Base-by-base conservation (phyloP, 306 rosid genomes). In the Rosa lucieae region DNA sequence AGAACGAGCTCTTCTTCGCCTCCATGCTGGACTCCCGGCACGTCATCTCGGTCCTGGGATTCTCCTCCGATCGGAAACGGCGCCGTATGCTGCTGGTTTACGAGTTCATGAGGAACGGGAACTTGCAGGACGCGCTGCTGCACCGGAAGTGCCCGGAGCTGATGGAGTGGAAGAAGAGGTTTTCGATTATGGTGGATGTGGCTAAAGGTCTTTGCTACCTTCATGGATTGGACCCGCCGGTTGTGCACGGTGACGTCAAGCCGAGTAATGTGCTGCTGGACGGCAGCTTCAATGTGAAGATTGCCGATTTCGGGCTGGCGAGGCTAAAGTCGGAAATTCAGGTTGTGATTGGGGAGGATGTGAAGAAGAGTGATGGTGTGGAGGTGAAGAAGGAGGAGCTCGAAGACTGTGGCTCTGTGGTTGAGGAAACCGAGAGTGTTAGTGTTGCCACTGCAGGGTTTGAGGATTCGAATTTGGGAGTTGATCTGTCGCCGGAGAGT, bases 241-340 rank as follows among this genome's bases (percentile, higher is more conserved):
- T 96, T 10, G 88, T 96, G 13, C 99, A 96, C 12, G 96, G 99
- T 0, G 99, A 96, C 72, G 86, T 96, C 13, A 96, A 96, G 78
- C 99, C 99, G 0, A 96, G 99, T 80, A 96, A 96, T 75, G 80
- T 96, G 49, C 73, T 96, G 12, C 78, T 96, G 51, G 94, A 96
- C 49, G 40, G 67, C 3, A 29, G 49, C 47, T 92, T 96, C 70
- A 55, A 78, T 0, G 97, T 94, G 0, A 93, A 84, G 72, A 85
- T 96, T 10, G 93, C 91, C 3, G 99, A 96, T 87, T 96, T 91
- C 3, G 98, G 98, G n/a, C 90, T 93, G 8, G 92, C 97, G 6
- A 55, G 97, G 79, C 69, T 93, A 88, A 88, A 88, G 73, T 51
- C 73, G 39, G 87, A 86, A 23, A 20, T 40, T 40, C 83, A 80